phyloP scores from a whole-genome alignment of 2,329 filamentous ascomycete genomes.

The Calonectria pseudoreteaudii region DNA sequence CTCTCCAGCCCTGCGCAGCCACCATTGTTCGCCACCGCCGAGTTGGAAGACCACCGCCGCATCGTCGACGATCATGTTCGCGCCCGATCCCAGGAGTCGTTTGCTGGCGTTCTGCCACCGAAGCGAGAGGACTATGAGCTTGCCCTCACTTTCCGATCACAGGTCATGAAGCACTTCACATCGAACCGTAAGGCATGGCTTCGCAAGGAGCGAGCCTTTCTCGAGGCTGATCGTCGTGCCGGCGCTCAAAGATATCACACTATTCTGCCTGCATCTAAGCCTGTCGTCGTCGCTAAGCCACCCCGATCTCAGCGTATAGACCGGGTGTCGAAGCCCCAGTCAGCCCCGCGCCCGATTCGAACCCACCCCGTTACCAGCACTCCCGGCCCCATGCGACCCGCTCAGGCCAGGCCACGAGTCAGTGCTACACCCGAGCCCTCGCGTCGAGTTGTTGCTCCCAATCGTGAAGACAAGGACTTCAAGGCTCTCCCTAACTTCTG shows the following conservation, averaged over 20 bases:
- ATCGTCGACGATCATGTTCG: constrained; percentile 65
- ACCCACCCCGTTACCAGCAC: constrained; percentile 40
- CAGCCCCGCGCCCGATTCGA: constrained; percentile 51
- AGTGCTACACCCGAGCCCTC: constrained; percentile 64
- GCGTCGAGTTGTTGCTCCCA: constrained; percentile 69
- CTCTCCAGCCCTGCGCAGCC: constrained; percentile 56
- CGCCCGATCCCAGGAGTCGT: constrained; percentile 55
- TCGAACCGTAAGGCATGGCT: constrained; percentile 62
- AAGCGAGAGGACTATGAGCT: constrained; percentile 65
- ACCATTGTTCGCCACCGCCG: constrained; percentile 61
- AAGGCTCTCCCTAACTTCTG: constrained; percentile 77
- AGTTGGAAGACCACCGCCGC: constrained; percentile 55
- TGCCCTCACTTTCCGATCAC: constrained; percentile 63
- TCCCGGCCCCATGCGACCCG: constrained; percentile 43
- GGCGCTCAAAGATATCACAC: constrained; percentile 52
- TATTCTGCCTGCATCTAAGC: constrained; percentile 58
- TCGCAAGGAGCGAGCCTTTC: constrained; percentile 61
- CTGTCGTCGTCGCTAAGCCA: constrained; percentile 43
- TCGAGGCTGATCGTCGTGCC: constrained; percentile 61
- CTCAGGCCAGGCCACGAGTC: constrained; percentile 45
- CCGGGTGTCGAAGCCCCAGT: constrained; percentile 51
- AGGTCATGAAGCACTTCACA: constrained; percentile 60
- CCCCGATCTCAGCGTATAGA: constrained; percentile 46
- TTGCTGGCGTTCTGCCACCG: constrained; percentile 60
- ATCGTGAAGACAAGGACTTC: constrained; percentile 87